phyloP scores from a whole-genome alignment of 2,329 filamentous ascomycete genomes.

The Eutypella sp. region DNA sequence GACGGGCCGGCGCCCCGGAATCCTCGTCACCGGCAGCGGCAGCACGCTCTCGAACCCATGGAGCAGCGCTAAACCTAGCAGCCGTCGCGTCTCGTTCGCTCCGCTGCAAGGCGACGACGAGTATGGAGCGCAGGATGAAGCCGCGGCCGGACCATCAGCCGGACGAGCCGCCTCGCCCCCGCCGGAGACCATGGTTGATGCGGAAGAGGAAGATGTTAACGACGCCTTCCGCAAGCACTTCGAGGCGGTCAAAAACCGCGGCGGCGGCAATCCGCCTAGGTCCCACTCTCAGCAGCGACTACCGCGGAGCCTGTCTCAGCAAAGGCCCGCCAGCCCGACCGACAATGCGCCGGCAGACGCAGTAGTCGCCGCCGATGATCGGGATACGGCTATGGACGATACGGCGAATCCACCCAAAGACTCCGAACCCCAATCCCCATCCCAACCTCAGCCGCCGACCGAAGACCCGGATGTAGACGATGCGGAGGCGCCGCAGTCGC shows the following conservation, averaged over 20 bases:
- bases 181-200: constrained; percentile 30
- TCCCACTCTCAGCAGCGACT: constrained; percentile 26
- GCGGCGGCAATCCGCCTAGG: constrained; percentile 15
- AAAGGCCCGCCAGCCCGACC: constrained; percentile 32
- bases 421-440: too few relatives aligned
- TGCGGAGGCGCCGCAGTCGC: constrained; percentile 18
- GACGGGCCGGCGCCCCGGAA: constrained; percentile 12
- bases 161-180: constrained; percentile 37
- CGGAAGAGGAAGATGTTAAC: constrained; percentile 26
- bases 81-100: constrained; percentile 31
- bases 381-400: too few relatives aligned
- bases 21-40: constrained; percentile 10
- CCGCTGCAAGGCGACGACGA: constrained; percentile 22
- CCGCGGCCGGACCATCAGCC: constrained; percentile 4
- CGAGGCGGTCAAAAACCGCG: constrained; percentile 34
- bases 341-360: constrained; percentile 45
- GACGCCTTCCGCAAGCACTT: constrained; percentile 45
- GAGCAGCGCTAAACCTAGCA: constrained; percentile 10
- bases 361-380: too few relatives aligned
- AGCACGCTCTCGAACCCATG: constrained; percentile 11
- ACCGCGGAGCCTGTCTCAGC: constrained; percentile 39
- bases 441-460: background rate
- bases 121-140: constrained; percentile 10
- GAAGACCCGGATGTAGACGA: constrained; percentile 4
- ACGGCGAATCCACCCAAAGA: too few relatives aligned